Evolutionary conservation across 768 basidiomycete species (phyloP), one percentile per base, ranked within the genome.

Genomic region (Russula dissimulans): DNA sequence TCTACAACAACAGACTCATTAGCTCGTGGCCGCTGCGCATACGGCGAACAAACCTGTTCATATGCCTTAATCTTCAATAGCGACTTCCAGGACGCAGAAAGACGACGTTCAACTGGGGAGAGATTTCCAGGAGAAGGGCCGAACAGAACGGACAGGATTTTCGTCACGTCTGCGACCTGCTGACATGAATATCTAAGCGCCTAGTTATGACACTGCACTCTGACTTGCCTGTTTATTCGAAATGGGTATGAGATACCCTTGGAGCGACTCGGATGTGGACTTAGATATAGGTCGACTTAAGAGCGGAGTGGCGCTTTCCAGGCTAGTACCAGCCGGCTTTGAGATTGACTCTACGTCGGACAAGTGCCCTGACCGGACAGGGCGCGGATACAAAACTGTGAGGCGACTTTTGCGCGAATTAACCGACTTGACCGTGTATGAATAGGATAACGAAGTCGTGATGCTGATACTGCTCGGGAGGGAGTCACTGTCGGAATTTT

Each of bases 341-440:
- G 46, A 14, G 10, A 55, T 55, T 3, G 12, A 34, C 26, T 50
- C 59, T 6, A 56, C 49, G 15, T 26, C 18, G 9, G 54, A 55
- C 32, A 11, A 9, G 17, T 42, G 48, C 14, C 7, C 22, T 31
- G 48, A n/a, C 15, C 54, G 48, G 22, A 56, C 59, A 18, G 60
- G 54, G 10, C 43, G 60, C 36, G 54, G 54, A 56, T 56, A 56
- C 38, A 26, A 26, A 11, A 56, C 54, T 1, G 26, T 39, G 54
- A 56, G 32, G n/a, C 54, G 54, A 45, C 59, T 60, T 42, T 60
- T 60, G 54, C 48, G 54, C 12, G 59, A 56, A 15, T 61, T 61
- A 3, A 56, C 18, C 34, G 54, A 57, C 38, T 8, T 57, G 49
- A 42, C 55, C 10, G 59, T 56, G 43, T 56, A 61, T 8, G 55